A percentile compares a stretch with the other conserved stretches of the same genome.
Evolutionary conservation across 129 eudicot species (phyloP).

Genomic region (Tanacetum coccineum): DNA sequence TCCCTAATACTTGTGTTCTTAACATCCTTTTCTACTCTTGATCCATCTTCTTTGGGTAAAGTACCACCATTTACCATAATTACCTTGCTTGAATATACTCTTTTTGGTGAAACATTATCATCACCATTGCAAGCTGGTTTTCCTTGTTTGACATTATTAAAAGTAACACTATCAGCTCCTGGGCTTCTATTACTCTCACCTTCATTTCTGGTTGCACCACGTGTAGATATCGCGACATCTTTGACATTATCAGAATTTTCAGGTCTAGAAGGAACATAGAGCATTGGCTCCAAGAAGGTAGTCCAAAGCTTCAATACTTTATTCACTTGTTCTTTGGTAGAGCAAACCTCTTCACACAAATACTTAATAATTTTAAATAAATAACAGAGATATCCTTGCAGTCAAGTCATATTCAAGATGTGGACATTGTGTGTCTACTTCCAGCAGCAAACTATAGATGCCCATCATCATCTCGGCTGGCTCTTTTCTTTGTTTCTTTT

Average conservation of each 20-base stretch:
- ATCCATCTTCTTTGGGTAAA: no score
- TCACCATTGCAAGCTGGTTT: no score
- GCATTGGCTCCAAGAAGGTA: constrained; percentile 96
- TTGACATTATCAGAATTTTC: constrained; percentile 35
- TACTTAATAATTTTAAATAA: constrained; percentile 62
- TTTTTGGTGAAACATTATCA: no score
- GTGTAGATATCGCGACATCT: constrained; percentile 41
- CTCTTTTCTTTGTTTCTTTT: constrained; percentile 71
- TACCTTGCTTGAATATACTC: no score
- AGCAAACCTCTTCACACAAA: no score
- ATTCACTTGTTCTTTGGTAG: no score
- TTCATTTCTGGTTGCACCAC: no score
- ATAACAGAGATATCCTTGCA: constrained; percentile 68
- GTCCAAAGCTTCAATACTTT: no score
- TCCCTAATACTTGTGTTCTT: constrained; percentile 29
- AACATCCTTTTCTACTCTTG: constrained; percentile 29
- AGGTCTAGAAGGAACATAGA: constrained; percentile 54
- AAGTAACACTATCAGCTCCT: no score
- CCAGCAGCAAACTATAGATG: constrained; percentile 83
- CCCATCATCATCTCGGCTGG: constrained; percentile 67
- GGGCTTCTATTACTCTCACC: no score
- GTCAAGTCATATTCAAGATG: constrained; percentile 61
- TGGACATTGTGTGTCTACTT: constrained; percentile 57
- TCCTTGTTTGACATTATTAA: no score
- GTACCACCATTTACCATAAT: no score